Conservation (phyloP, 202 grass and related monocot species). For the Cymbopogon flexuosus region DNA sequence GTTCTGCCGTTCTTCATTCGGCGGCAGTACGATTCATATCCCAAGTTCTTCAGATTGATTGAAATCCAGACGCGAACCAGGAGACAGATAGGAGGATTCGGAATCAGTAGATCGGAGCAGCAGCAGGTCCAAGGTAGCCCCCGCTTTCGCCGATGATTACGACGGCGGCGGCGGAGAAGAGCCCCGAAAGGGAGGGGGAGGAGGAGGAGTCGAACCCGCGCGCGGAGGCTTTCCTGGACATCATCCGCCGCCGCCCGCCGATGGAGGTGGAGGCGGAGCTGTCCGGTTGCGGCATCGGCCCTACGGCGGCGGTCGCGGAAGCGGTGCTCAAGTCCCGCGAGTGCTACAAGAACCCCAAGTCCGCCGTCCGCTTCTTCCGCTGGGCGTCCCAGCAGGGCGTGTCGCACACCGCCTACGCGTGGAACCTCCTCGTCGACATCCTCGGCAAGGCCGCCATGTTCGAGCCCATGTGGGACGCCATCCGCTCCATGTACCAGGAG, state of each 20-base stretch:
- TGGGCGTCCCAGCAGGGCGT: constrained; percentile 39
- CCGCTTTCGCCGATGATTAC: constrained; percentile 28
- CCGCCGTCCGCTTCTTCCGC: constrained; percentile 69
- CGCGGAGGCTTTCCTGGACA: constrained; percentile 38
- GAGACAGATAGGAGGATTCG: background rate
- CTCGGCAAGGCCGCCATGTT: constrained; percentile 67
- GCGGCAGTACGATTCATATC: background rate
- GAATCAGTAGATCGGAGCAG: too few species aligned
- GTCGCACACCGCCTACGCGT: constrained; percentile 45
- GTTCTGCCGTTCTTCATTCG: background rate
- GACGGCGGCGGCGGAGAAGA: constrained; percentile 32
- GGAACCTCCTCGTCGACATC: constrained; percentile 83
- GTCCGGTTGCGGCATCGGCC: constrained; percentile 37
- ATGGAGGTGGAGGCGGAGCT: constrained; percentile 56
- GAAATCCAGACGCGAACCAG: background rate
- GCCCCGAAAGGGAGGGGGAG: background rate
- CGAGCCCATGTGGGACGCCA: constrained; percentile 77
- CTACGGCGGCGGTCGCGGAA: constrained; percentile 52
- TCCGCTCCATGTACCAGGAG: constrained; percentile 60
- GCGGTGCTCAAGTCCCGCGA: constrained; percentile 44
- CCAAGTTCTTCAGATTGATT: constrained; percentile 9
- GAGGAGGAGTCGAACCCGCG: constrained; percentile 5
- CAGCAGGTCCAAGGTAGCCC: constrained; percentile 15
- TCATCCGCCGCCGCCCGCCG: constrained; percentile 25
- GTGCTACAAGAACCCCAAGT: constrained; percentile 49